Conservation (phyloP, 192 early-diverging fungal species). For the Entomortierella beljakovae region DNA sequence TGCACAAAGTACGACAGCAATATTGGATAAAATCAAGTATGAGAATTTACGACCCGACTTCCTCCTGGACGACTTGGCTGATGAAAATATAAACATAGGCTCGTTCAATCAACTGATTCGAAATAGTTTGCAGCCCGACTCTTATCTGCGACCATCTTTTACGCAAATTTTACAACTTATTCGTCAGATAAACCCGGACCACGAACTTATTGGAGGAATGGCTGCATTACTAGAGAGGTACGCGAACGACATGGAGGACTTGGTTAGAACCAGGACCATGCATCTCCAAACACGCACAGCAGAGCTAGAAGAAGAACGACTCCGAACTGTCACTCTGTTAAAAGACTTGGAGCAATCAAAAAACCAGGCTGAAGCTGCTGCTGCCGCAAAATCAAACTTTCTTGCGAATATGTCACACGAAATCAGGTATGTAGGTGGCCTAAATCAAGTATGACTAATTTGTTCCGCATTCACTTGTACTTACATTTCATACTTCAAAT, state of each 20-base stretch:
- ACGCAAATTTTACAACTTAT: constrained; percentile 28
- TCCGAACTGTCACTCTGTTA: constrained; percentile 42
- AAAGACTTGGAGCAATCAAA: constrained; percentile 56
- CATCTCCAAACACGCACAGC: constrained; percentile 56
- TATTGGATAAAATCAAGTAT: constrained; percentile 37
- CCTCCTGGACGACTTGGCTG: constrained; percentile 41
- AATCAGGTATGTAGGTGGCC: too few relatives aligned
- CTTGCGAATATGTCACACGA: constrained; percentile 86
- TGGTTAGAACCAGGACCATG: constrained; percentile 53
- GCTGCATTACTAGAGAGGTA: constrained; percentile 57
- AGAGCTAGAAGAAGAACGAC: constrained; percentile 57
- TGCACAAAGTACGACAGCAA: background rate
- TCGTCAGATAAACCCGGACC: constrained; percentile 44
- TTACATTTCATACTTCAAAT: too few relatives aligned
- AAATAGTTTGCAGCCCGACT: constrained; percentile 34
- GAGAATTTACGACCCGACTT: constrained; percentile 40
- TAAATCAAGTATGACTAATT: constrained; percentile 8
- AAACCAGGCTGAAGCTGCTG: constrained; percentile 60
- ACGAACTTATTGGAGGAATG: constrained; percentile 57
- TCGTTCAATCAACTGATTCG: constrained; percentile 50
- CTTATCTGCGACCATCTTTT: constrained; percentile 30
- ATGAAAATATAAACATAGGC: constrained; percentile 43
- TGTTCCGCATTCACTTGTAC: too few relatives aligned
- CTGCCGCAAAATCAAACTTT: constrained; percentile 65
- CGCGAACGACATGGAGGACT: constrained; percentile 60